A percentile compares a stretch with the other conserved stretches of the same genome.
Conservation (phyloP, 2,329 filamentous ascomycete genomes). For the Sporothrix pseudoabietina region DNA sequence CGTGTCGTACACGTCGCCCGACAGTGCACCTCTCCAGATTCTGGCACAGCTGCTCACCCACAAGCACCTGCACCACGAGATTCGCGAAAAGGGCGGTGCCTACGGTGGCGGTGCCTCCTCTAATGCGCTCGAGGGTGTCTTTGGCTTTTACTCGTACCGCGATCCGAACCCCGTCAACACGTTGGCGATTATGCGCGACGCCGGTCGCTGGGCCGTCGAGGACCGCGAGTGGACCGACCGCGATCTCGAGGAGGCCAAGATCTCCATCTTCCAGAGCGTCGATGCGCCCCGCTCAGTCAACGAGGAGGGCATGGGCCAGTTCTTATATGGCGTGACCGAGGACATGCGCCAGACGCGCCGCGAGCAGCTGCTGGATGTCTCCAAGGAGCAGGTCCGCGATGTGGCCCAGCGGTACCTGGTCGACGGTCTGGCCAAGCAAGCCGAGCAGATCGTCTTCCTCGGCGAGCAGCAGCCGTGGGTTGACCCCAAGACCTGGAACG, state of each 20-base stretch:
- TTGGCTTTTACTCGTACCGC: slow-evolving; percentile 95
- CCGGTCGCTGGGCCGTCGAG: slow-evolving; percentile 74
- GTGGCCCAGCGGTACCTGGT: slow-evolving; percentile 83
- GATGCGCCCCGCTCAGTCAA: slow-evolving; percentile 88
- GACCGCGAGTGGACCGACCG: slow-evolving; percentile 79
- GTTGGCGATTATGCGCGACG: slow-evolving; percentile 77
- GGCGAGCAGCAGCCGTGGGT: slow-evolving; percentile 83
- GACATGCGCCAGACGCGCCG: slow-evolving; percentile 86
- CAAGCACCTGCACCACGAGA: slow-evolving; percentile 95
- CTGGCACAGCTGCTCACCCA: slow-evolving; percentile 91
- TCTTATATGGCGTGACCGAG: slow-evolving; percentile 80
- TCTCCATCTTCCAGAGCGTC: slow-evolving; percentile 87
- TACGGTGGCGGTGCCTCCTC: slow-evolving; percentile 92
- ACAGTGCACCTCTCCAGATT: slow-evolving; percentile 80
- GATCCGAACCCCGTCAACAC: slow-evolving; percentile 94
- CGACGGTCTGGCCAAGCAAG: slow-evolving; percentile 60
- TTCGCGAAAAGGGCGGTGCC: slow-evolving; percentile 94
- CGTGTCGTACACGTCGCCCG: slow-evolving; percentile 74
- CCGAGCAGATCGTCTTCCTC: slow-evolving; percentile 71
- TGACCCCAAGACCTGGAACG: slow-evolving; percentile 69
- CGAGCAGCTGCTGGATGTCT: slow-evolving; percentile 84
- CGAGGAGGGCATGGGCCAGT: slow-evolving; percentile 81
- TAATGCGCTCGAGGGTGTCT: slow-evolving; percentile 76
- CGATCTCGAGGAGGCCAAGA: slow-evolving; percentile 93
- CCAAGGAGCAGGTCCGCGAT: slow-evolving; percentile 73